Percentiles rank a stretch among this genome's conserved stretches.
phyloP scores from a whole-genome alignment of 768 basidiomycete species.

The Leucocoprinus sp. region DNA sequence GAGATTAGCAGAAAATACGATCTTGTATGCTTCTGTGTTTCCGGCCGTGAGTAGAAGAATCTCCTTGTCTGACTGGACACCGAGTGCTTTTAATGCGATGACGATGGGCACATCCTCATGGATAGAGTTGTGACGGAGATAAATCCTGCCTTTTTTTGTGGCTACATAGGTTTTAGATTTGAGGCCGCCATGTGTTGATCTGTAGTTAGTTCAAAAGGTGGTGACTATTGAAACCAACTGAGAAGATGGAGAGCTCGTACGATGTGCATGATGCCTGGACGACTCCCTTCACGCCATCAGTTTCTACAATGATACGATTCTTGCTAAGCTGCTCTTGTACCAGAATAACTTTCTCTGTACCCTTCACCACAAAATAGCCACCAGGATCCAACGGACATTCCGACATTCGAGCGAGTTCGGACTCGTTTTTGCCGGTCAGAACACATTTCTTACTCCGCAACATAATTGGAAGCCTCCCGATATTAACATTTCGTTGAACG shows the following conservation, averaged over 20 bases:
- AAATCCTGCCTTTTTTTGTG: slow-evolving; percentile 91
- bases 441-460: slow-evolving; percentile 92
- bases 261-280: slow-evolving; percentile 96
- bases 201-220: slow-evolving; percentile 19
- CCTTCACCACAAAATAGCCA: slow-evolving; percentile 99
- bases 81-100: slow-evolving; percentile 93
- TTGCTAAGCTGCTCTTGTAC: slow-evolving; percentile 99
- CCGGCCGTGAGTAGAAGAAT: slow-evolving; percentile 92
- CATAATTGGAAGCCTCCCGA: slow-evolving; percentile 95
- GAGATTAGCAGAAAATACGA: slow-evolving; percentile 80
- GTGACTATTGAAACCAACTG: slow-evolving; percentile 10
- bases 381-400: slow-evolving; percentile 98
- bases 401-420: slow-evolving; percentile 85
- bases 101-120: slow-evolving; percentile 96
- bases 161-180: slow-evolving; percentile 98
- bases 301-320: slow-evolving; percentile 98
- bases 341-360: slow-evolving; percentile 98
- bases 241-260: slow-evolving; percentile 36
- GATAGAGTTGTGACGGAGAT: slow-evolving; percentile 94
- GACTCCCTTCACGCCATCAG: slow-evolving; percentile 78
- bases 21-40: slow-evolving; percentile 80
- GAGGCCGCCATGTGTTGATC: slow-evolving; percentile 73
- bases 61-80: slow-evolving; percentile 96
- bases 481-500: slow-evolving; percentile 79
- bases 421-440: slow-evolving; percentile 66